Conservation (phyloP, 2,329 filamentous ascomycete species). For the Dryadomyces sulphureus region DNA sequence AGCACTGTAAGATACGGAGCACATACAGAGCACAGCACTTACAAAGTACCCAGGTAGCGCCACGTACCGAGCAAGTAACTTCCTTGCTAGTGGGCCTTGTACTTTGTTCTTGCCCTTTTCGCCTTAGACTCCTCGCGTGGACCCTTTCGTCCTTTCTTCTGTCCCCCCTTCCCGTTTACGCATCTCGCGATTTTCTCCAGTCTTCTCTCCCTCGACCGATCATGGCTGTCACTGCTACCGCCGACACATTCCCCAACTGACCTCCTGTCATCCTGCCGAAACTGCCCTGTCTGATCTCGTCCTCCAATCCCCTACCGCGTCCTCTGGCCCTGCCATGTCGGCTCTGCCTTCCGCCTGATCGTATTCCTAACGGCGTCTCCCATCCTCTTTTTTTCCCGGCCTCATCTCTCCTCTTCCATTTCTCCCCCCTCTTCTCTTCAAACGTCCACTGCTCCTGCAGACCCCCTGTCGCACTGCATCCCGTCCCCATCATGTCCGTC, state of each 20-base stretch:
- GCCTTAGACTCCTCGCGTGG: neutral
- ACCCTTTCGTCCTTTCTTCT: neutral
- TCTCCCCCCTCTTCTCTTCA: neutral
- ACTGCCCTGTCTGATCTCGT: neutral
- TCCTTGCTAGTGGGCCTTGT: neutral
- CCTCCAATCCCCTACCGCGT: neutral
- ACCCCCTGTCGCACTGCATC: no score
- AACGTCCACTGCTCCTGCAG: neutral
- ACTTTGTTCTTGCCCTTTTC: neutral
- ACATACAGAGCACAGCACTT: no score
- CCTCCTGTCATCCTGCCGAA: neutral
- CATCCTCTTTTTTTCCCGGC: neutral
- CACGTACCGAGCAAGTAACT: no score
- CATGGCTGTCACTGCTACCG: slow-evolving; percentile 3
- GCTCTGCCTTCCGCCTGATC: neutral
- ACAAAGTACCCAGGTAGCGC: no score
- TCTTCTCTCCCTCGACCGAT: neutral
- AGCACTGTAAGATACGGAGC: no score
- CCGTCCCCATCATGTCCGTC: slow-evolving; percentile 8
- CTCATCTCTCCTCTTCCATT: neutral
- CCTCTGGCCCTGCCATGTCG: neutral
- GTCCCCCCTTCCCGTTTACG: neutral
- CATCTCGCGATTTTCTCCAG: slow-evolving; percentile 1
- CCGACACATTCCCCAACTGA: neutral
- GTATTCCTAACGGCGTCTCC: neutral